Base-by-base conservation (phyloP, 495 filamentous ascomycete genomes). In the Rostrohypoxylon terebratum region DNA sequence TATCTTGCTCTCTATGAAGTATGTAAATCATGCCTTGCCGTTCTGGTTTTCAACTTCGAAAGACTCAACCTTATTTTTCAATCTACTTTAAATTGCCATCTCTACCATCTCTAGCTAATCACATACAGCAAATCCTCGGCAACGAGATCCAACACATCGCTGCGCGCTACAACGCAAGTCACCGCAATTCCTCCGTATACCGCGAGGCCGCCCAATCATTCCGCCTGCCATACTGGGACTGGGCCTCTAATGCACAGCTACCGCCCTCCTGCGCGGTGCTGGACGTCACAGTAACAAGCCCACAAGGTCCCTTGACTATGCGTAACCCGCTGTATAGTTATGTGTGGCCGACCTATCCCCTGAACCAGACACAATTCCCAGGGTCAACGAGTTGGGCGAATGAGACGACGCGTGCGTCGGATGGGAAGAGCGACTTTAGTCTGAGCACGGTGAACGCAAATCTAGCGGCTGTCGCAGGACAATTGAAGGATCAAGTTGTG, bases 201-300 rank as follows among this genome's bases (percentile, higher is more conserved):
- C 65, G 64, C 11, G 72, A 74, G 0, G 81, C 82, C 1, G 81
- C 79, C 0, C 64, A 77, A 28, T 75, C 69, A 3, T 71, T 83
- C 13, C 75, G 81, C 7, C 73, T 80, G 20, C 82, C 81, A 2
- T 83, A 77, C 73, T 84, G 82, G 80, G 82, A 83, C 72, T 83
- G 82, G 81, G 80, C 77, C 2, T 33, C 71, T 4, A 69, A 79
- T 13, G 28, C 77, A 0, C 62, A 21, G 6, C 66, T 83, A 7
- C 82, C 81, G 10, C 53, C 48, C 0, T 78, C 78, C 16, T 75
- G 63, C 18, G 74, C 63, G n/a, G 20, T 34, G 14, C 36, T 60
- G 42, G 80, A 74, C 40, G 63, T 82, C 61, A 82, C 75, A 1
- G 72, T 84, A 8, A 78, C 71, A 16, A 76, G 76, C 2, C 77